A percentile compares a stretch with the other conserved stretches of the same genome.
These are phyloP conservation scores for Exophiala phaeomuriformis DNA, from an alignment of 2,329 filamentous ascomycete genomes.

Conservation along the genomic window DNA sequence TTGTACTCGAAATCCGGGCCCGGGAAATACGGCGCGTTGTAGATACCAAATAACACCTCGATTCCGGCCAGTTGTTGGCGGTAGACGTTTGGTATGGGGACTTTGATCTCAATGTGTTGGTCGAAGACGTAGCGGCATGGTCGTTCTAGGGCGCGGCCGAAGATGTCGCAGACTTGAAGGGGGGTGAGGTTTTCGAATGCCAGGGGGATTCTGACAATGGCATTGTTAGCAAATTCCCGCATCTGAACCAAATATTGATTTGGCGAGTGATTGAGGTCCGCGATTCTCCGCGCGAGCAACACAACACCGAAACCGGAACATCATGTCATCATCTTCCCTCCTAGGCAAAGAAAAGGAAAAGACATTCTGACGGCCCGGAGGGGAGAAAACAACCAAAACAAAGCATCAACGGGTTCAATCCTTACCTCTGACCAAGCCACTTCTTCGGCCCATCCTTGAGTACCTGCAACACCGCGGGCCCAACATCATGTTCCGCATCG, in stretches of 20 bases:
- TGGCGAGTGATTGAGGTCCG: too few species aligned
- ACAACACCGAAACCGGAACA: too few species aligned
- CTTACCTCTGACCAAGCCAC: slow-evolving; percentile 68
- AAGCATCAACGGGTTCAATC: background rate
- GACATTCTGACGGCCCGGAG: too few species aligned
- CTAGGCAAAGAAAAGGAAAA: too few species aligned
- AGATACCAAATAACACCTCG: slow-evolving; percentile 52
- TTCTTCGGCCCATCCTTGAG: slow-evolving; percentile 86
- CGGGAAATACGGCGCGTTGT: slow-evolving; percentile 57
- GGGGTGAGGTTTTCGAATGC: slow-evolving; percentile 87
- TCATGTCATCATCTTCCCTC: too few species aligned
- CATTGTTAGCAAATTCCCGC: background rate
- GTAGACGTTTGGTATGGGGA: slow-evolving; percentile 81
- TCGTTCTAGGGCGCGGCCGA: slow-evolving; percentile 68
- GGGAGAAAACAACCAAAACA: too few species aligned
- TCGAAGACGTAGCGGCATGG: slow-evolving; percentile 71
- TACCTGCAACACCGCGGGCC: slow-evolving; percentile 82
- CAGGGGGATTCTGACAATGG: slow-evolving; percentile 61
- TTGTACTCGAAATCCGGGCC: slow-evolving; percentile 48
- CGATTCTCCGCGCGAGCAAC: too few species aligned
- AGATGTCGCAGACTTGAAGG: slow-evolving; percentile 69
- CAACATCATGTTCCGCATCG: slow-evolving; percentile 92
- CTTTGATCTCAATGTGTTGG: slow-evolving; percentile 68
- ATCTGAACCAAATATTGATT: background rate
- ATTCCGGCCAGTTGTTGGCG: slow-evolving; percentile 71